Percentiles rank a stretch among this genome's conserved stretches.
Conservation (phyloP, 805 yeast genomes). For the Tetrapisispora namnaoensis region DNA sequence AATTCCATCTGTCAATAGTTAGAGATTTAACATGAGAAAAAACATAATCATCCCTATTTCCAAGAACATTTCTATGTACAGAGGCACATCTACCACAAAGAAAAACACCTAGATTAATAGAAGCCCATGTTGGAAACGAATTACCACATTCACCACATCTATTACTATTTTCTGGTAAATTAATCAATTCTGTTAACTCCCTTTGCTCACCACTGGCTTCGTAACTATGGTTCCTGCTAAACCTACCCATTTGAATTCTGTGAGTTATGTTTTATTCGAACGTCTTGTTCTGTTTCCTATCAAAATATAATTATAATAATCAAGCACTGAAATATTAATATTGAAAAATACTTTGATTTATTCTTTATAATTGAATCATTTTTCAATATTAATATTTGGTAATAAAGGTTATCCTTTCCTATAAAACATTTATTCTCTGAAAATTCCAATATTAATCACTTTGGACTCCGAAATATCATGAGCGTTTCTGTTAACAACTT, state of each 20-base stretch:
- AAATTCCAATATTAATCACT: no score
- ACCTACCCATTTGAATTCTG: conserved; percentile 1
- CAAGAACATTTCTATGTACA: conserved; percentile 53
- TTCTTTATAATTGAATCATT: no score
- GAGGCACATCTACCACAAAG: conserved; percentile 82
- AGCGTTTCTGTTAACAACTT: no score
- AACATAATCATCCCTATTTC: conserved; percentile 34
- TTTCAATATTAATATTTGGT: no score
- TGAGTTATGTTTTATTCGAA: no score
- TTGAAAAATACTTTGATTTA: no score
- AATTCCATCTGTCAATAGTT: conserved; percentile 62
- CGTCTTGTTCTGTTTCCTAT: not conserved
- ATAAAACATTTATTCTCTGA: no score
- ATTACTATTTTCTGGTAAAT: conserved; percentile 48
- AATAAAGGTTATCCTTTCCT: no score
- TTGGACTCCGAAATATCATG: no score
- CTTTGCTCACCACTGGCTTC: conserved; percentile 5
- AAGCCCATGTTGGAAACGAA: conserved; percentile 45
- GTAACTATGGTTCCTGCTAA: not conserved
- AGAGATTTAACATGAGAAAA: conserved; percentile 61
- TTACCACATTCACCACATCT: conserved; percentile 74
- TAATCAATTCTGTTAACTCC: conserved; percentile 50
- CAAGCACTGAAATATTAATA: no score
- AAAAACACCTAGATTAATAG: conserved; percentile 48
- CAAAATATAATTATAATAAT: not conserved